Base-by-base conservation (phyloP, 108 stramenopile species). In the Seminavis robusta region DNA sequence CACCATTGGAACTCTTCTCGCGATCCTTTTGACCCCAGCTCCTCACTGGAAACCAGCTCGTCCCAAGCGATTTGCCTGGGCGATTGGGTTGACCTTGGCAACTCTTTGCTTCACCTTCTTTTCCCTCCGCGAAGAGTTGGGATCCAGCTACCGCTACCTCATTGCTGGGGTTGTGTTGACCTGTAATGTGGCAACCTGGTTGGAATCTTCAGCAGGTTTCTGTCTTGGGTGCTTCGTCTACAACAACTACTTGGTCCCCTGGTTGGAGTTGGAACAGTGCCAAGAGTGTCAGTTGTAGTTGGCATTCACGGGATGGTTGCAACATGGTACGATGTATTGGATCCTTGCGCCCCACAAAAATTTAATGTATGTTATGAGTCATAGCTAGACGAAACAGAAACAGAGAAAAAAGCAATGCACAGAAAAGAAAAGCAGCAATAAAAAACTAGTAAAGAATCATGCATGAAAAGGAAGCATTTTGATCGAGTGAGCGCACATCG, bases 61-160 rank as follows among this genome's bases (percentile, higher is more conserved):
- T 9, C 74, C 79, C 0, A 80, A 80, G 27, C 64, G 79, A 13
- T 80, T 80, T 56, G 79, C 79, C 0, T 80, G 79, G 79, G 17
- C 45, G 25, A 59, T 79, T 59, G 78, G 78, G n/a, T 31, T 79
- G 23, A 60, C 56, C 32, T 51, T 74, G 25, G 73, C 68, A 11
- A 11, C 52, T 6, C 43, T 50, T 3, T 80, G 69, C 51, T 61
- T 67, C 37, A 53, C 53, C 26, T 32, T 76, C 11, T 29, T 67
- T 31, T 45, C 34, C 4, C 32, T 57, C 30, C 58, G 52, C 38
- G 31, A 71, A 25, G 61, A 71, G 26, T 21, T 76, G 13, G 59
- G 65, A 20, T 40, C 27, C 15, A 28, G 33, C n/a, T 51, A 58
- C 30, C 58, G 30, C 3, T 57, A 61, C 13, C 0, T 25, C 0